These are phyloP conservation scores for Exserohilum turcica DNA, from an alignment of 2,329 filamentous ascomycete species.

Conservation along the genomic window DNA sequence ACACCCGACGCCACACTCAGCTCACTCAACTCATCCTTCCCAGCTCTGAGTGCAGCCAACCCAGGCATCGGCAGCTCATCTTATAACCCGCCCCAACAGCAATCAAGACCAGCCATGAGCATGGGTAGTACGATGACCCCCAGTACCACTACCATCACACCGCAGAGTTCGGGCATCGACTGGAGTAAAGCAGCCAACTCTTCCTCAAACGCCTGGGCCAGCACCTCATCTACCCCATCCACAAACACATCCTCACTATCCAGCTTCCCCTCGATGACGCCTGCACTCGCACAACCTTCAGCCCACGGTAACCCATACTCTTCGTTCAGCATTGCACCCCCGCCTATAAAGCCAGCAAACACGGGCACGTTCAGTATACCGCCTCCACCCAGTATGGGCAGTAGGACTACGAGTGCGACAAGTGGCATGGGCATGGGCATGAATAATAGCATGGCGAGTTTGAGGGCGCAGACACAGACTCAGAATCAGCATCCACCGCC, in stretches of 20 bases:
- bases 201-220: constrained; percentile 33
- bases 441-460: constrained; percentile 27
- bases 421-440: constrained; percentile 36
- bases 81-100: constrained; percentile 49
- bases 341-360: constrained; percentile 28
- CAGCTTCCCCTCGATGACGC: constrained; percentile 61
- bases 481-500: constrained; percentile 24
- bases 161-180: constrained; percentile 31
- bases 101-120: constrained; percentile 38
- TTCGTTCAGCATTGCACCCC: constrained; percentile 48
- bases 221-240: constrained; percentile 15
- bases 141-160: constrained; percentile 4
- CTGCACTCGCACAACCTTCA: constrained; percentile 35
- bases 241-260: constrained; percentile 32
- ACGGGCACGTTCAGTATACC: constrained; percentile 34
- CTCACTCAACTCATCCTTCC: constrained; percentile 44
- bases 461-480: constrained; percentile 32
- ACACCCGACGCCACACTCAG: constrained; percentile 59
- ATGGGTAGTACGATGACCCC: constrained; percentile 42
- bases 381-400: constrained; percentile 27
- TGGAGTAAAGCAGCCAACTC: constrained; percentile 39
- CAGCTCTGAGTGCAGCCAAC: constrained; percentile 44
- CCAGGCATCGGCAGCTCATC: constrained; percentile 40
- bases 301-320: constrained; percentile 39
- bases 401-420: constrained; percentile 26